A percentile compares a stretch with the other conserved stretches of the same genome.
These are phyloP conservation scores for Abortiporus biennis DNA, from an alignment of 1,284 basidiomycete species.

Conservation along the genomic window DNA sequence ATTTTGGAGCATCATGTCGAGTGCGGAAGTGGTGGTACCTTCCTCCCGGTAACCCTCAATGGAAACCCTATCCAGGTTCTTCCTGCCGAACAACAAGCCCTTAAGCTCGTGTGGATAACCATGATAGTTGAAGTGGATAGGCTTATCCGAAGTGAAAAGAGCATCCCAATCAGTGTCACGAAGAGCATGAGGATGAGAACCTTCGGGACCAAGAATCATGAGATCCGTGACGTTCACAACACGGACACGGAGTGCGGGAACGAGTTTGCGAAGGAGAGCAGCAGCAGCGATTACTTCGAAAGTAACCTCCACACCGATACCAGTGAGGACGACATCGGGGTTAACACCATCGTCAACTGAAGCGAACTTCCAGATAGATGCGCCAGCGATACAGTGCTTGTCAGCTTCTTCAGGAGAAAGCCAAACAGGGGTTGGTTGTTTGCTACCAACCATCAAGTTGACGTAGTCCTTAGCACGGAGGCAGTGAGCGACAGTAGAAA, in stretches of 20 bases:
- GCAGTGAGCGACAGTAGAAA: slow-evolving; percentile 79
- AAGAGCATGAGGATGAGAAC: slow-evolving; percentile 76
- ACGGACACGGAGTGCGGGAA: slow-evolving; percentile 64
- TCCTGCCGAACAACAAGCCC: slow-evolving; percentile 55
- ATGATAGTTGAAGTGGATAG: slow-evolving; percentile 81
- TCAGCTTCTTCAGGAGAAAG: slow-evolving; percentile 61
- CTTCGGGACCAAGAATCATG: slow-evolving; percentile 67
- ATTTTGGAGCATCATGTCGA: slow-evolving; percentile 73
- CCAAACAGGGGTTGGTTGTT: slow-evolving; percentile 73
- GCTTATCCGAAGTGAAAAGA: slow-evolving; percentile 68
- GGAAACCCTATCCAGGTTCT: slow-evolving; percentile 36
- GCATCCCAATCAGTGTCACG: slow-evolving; percentile 55
- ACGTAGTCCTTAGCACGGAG: slow-evolving; percentile 79
- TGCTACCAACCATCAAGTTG: slow-evolving; percentile 83
- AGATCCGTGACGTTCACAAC: slow-evolving; percentile 81
- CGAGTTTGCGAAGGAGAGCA: slow-evolving; percentile 58
- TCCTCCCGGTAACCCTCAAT: slow-evolving; percentile 62
- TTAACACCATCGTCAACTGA: slow-evolving; percentile 57
- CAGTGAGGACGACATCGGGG: slow-evolving; percentile 69
- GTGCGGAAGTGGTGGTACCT: slow-evolving; percentile 64
- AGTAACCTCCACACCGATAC: slow-evolving; percentile 71
- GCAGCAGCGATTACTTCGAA: slow-evolving; percentile 78
- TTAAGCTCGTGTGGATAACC: slow-evolving; percentile 70
- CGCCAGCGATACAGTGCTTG: slow-evolving; percentile 70
- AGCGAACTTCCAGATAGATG: slow-evolving; percentile 73